phyloP scores from a whole-genome alignment of 2,329 filamentous ascomycete species.

The Falciphora oryzae region DNA sequence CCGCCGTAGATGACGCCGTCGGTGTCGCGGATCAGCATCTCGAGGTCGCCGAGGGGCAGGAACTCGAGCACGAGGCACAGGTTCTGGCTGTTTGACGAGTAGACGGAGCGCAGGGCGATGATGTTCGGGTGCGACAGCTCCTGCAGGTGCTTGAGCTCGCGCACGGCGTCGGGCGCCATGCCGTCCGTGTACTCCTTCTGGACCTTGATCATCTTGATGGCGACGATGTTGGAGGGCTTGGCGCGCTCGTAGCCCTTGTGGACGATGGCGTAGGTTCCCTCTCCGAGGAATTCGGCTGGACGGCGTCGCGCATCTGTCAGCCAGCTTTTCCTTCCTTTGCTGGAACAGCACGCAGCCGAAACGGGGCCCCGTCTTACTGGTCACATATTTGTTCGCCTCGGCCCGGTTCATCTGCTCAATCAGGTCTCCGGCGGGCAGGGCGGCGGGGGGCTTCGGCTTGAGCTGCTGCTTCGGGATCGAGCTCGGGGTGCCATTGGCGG shows the following conservation, averaged over 20 bases:
- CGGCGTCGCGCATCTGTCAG: slow-evolving; percentile 1
- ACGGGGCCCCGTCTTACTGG: slow-evolving; percentile 64
- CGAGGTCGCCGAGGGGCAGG: slow-evolving; percentile 86
- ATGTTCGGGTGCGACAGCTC: slow-evolving; percentile 95
- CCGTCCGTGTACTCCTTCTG: slow-evolving; percentile 84
- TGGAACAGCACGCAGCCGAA: too few relatives aligned
- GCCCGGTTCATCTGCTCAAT: slow-evolving; percentile 78
- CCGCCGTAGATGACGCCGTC: slow-evolving; percentile 72
- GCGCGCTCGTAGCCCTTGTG: slow-evolving; percentile 76
- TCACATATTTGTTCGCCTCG: slow-evolving; percentile 83
- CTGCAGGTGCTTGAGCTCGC: slow-evolving; percentile 92
- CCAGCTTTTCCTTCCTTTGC: not conserved
- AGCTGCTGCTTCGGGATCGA: slow-evolving; percentile 15
- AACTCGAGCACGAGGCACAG: slow-evolving; percentile 94
- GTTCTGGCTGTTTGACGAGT: slow-evolving; percentile 94
- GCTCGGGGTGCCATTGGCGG: slow-evolving; percentile 24
- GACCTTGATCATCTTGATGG: slow-evolving; percentile 90
- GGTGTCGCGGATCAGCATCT: slow-evolving; percentile 87
- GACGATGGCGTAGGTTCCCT: slow-evolving; percentile 95
- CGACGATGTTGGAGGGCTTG: slow-evolving; percentile 70
- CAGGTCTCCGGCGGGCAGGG: slow-evolving; percentile 38
- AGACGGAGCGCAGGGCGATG: slow-evolving; percentile 86
- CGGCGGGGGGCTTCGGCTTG: slow-evolving; percentile 11
- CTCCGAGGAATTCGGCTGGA: slow-evolving; percentile 83
- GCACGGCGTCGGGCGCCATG: slow-evolving; percentile 88